Evolutionary conservation across 2,329 filamentous ascomycete species (phyloP).

Genomic region (Amauroascus verrucosus): DNA sequence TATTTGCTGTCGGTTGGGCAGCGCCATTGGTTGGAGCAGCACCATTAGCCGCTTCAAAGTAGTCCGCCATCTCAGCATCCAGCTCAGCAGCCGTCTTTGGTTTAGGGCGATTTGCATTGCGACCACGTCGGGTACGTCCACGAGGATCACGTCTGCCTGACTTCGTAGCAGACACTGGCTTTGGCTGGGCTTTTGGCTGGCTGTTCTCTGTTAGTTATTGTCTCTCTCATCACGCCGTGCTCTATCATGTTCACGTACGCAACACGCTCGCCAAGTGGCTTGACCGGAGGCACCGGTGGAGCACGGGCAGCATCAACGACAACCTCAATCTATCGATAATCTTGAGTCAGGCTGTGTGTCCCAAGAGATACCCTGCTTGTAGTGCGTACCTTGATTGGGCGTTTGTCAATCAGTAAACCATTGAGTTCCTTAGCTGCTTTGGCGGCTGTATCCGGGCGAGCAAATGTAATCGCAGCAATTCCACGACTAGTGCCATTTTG

Average conservation of each 20-base stretch:
- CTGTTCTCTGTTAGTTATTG: constrained; percentile 19
- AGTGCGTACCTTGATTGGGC: constrained; percentile 67
- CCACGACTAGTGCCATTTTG: constrained; percentile 85
- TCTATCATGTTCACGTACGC: too few relatives aligned
- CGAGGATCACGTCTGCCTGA: constrained; percentile 42
- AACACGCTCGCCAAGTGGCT: constrained; percentile 73
- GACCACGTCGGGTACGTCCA: constrained; percentile 44
- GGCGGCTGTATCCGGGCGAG: constrained; percentile 66
- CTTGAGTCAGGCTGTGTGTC: neutral
- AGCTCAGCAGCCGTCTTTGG: constrained; percentile 89
- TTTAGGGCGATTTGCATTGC: constrained; percentile 57
- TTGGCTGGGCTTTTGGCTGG: constrained; percentile 63
- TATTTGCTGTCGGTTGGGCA: constrained; percentile 40
- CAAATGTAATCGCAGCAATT: constrained; percentile 81
- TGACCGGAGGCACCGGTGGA: constrained; percentile 56
- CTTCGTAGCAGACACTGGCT: constrained; percentile 70
- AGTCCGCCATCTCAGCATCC: constrained; percentile 95
- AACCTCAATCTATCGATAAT: constrained; percentile 62
- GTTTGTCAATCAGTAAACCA: constrained; percentile 78
- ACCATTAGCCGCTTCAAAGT: constrained; percentile 44
- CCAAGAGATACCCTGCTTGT: constrained; percentile 16
- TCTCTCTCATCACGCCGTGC: too few relatives aligned
- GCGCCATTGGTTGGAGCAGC: constrained; percentile 38
- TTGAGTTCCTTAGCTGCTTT: constrained; percentile 78
- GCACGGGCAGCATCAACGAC: constrained; percentile 68